Evolutionary conservation across 768 basidiomycete species (phyloP).

Genomic region (Myochromella boudieri): DNA sequence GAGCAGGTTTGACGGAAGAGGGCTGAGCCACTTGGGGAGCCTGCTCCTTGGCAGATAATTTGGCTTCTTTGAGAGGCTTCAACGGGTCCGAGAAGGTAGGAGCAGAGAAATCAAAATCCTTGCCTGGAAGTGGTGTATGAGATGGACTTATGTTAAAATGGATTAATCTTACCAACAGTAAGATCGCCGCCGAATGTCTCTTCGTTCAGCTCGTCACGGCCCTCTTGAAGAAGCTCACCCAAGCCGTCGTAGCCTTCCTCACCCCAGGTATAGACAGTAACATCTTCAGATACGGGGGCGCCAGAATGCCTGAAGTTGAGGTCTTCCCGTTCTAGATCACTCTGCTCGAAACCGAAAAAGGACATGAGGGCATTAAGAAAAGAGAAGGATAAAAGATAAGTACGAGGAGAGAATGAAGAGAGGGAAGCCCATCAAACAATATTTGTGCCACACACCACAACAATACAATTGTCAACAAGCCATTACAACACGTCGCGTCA

Average conservation of each 20-base stretch:
- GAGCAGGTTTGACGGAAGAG: conserved; percentile 20
- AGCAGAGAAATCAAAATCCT: conserved; percentile 87
- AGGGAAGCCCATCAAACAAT: conserved; percentile 4
- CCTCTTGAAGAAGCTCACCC: conserved; percentile 84
- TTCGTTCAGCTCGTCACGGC: conserved; percentile 91
- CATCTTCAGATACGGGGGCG: conserved; percentile 66
- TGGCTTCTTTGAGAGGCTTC: conserved; percentile 19
- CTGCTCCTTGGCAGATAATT: conserved; percentile 22
- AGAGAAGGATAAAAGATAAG: conserved; percentile 16
- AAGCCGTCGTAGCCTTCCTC: conserved; percentile 89
- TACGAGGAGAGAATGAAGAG: conserved; percentile 9
- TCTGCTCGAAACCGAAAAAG: conserved; percentile 77
- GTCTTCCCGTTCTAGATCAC: conserved; percentile 64
- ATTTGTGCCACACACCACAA: conserved; percentile 13
- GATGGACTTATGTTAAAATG: conserved; percentile 1
- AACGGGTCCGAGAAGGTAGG: conserved; percentile 33
- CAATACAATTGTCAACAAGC: conserved; percentile 8
- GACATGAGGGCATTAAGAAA: conserved; percentile 57
- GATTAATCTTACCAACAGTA: conserved; percentile 62
- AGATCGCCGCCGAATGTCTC: conserved; percentile 87
- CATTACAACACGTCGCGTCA: conserved; percentile 2
- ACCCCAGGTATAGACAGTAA: conserved; percentile 92
- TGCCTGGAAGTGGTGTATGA: conserved; percentile 48
- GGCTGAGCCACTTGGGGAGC: conserved; percentile 18
- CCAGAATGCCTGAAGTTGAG: conserved; percentile 50